Evolutionary conservation across 768 basidiomycete species (phyloP), one percentile per base, ranked within the genome.

Genomic region (Phanerochaete carnosa): DNA sequence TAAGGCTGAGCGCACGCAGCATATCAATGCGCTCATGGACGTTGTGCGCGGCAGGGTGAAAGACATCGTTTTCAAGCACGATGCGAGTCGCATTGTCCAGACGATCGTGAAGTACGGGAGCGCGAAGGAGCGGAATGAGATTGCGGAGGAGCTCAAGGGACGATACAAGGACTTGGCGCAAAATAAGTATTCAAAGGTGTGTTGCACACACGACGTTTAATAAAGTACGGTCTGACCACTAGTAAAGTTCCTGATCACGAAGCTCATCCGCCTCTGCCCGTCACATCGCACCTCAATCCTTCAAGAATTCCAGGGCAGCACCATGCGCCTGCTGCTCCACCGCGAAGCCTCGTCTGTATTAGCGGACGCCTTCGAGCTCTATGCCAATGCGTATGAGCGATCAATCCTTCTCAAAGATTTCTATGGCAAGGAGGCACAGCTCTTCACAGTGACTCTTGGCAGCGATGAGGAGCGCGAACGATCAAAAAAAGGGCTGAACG

Each of bases 11-110:
- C 84, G 94, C 25, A 85, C 87, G 64, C 84, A 86, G 65, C 86
- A 93, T 52, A 77, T 96, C 60, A 77, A 80, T 49, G 82, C 85
- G 28, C 80, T 98, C 9, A 92, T 94, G 85, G 75, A 78, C 30
- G 80, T 88, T 47, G 85, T 94, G 23, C 84, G 89, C 23, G 94
- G 93, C 4, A 86, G 87, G 65, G 86, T 96, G 46, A 87, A 87
- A 61, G 94, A 95, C 32, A 86, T 96, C 37, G 88, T 91, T 1
- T 83, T 92, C 70, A 96, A 95, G 73, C 95, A 96, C 68, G 94
- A 96, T 72, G 94, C 93, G 8, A 94, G 92, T 68, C 83, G 88
- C 64, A 93, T 93, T 62, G 83, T 91, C 23, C 89, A 91, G 71
- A 90, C 86, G 0, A 77, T 90, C 13, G 89, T 96, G 51, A 95